Evolutionary conservation across 169 alveolate genomes (phyloP).

Genomic region (Cryptosporidium sp.): DNA sequence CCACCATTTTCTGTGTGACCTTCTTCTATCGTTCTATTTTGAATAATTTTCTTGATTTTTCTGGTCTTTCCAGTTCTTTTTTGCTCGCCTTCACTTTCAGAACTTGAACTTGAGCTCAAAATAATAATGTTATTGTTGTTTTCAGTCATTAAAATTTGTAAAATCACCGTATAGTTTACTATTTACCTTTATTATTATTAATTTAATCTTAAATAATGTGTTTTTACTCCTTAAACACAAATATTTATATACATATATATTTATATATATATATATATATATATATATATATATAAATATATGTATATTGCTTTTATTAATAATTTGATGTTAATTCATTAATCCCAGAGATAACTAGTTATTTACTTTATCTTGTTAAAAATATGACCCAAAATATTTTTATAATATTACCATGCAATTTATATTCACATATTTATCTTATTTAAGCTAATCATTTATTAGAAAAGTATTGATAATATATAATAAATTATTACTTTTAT

Average conservation of each 20-base stretch:
- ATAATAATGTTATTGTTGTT: background rate
- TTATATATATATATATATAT: too few relatives aligned
- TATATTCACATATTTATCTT: background rate
- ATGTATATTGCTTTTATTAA: background rate
- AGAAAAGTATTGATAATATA: too few relatives aligned
- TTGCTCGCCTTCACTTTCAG: conserved; percentile 50
- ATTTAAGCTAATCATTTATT: too few relatives aligned
- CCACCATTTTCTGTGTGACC: background rate
- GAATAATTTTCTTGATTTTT: conserved; percentile 20
- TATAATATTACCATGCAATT: background rate
- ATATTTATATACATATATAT: too few relatives aligned
- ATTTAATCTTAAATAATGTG: background rate
- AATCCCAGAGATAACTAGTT: background rate
- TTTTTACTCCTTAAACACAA: too few relatives aligned
- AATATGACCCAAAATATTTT: background rate
- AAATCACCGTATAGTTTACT: background rate
- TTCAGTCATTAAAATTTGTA: background rate
- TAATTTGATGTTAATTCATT: background rate
- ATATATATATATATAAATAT: too few relatives aligned
- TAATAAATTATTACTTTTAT: background rate
- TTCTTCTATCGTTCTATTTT: background rate
- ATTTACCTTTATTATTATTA: background rate
- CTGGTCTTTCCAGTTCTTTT: background rate
- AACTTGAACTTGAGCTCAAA: conserved; percentile 28
- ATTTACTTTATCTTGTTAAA: background rate